phyloP scores from a whole-genome alignment of 2,329 filamentous ascomycete species.

The Fusarium sororula region DNA sequence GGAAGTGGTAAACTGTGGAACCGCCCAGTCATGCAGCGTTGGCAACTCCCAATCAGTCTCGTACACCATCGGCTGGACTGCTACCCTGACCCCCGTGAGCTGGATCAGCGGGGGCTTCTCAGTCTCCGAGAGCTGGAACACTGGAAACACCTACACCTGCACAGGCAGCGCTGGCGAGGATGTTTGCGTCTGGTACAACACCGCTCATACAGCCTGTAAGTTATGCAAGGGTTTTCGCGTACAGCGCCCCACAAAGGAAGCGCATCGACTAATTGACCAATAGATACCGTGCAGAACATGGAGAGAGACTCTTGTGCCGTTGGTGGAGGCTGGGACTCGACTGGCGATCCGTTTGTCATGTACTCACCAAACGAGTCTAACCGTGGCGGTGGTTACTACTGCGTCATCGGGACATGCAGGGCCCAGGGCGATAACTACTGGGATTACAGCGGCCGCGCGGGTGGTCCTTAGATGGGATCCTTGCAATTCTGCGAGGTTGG shows the following conservation, averaged over 20 bases:
- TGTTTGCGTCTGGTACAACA: slow-evolving; percentile 8
- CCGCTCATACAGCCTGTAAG: not conserved
- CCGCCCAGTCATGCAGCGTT: not conserved
- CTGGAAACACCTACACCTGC: not conserved
- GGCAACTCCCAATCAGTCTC: not conserved
- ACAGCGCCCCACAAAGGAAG: not conserved
- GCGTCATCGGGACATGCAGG: not conserved
- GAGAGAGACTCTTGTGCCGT: not conserved
- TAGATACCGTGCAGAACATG: not conserved
- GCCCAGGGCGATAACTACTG: not conserved
- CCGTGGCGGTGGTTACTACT: not conserved
- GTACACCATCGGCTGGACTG: not conserved
- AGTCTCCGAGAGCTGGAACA: not conserved
- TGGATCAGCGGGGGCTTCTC: not conserved
- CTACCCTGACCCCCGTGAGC: not conserved
- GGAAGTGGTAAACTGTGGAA: not conserved
- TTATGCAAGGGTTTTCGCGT: not conserved
- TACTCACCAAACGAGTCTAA: not conserved
- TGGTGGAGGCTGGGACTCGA: not conserved
- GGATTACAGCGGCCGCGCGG: slow-evolving; percentile 1
- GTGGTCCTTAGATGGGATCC: not conserved
- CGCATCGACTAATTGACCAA: not conserved
- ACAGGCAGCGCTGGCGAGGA: not conserved
- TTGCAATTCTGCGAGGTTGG: not conserved
- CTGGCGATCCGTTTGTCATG: not conserved